Evolutionary conservation across 2,329 filamentous ascomycete genomes (phyloP).

Genomic region (Claviceps paspali): DNA sequence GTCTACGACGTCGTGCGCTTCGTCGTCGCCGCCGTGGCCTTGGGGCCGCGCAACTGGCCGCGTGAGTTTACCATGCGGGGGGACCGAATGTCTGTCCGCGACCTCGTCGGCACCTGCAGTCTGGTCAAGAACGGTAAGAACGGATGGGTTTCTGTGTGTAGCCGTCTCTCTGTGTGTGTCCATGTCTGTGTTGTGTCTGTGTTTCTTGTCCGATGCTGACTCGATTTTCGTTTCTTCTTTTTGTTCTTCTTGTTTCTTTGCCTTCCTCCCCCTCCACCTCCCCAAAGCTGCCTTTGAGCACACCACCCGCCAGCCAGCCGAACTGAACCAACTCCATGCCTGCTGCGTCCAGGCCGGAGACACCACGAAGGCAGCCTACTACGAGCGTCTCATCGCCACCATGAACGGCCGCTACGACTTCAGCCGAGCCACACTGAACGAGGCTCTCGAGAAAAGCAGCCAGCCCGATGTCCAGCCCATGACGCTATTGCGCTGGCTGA

Average conservation of each 20-base stretch:
- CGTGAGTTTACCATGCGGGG: constrained; percentile 53
- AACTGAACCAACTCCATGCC: constrained; percentile 24
- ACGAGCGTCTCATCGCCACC: constrained; percentile 51
- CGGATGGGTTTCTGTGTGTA: too few relatives aligned
- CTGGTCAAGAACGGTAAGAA: constrained; percentile 31
- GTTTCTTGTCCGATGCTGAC: too few relatives aligned
- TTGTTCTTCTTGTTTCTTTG: neutral
- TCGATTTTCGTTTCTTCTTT: too few relatives aligned
- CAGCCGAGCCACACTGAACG: constrained; percentile 43
- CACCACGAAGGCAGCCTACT: constrained; percentile 32
- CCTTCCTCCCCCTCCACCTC: too few relatives aligned
- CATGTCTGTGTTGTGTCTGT: too few relatives aligned
- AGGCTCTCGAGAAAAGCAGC: constrained; percentile 21
- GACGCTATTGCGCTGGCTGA: constrained; percentile 39
- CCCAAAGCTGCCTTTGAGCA: constrained; percentile 28
- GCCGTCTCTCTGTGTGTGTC: too few relatives aligned
- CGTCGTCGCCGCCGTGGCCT: constrained; percentile 51
- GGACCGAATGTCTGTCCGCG: constrained; percentile 45
- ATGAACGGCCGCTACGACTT: constrained; percentile 55
- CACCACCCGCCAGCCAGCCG: constrained; percentile 21
- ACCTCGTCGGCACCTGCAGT: constrained; percentile 38
- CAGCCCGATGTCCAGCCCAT: constrained; percentile 30
- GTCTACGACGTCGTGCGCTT: constrained; percentile 56
- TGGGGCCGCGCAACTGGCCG: constrained; percentile 47
- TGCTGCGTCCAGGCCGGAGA: constrained; percentile 32